A percentile compares a stretch with the other conserved stretches of the same genome.
These are phyloP conservation scores for Suhomyces panamericanus DNA, from an alignment of 1,139 yeast genomes.

Conservation along the genomic window DNA sequence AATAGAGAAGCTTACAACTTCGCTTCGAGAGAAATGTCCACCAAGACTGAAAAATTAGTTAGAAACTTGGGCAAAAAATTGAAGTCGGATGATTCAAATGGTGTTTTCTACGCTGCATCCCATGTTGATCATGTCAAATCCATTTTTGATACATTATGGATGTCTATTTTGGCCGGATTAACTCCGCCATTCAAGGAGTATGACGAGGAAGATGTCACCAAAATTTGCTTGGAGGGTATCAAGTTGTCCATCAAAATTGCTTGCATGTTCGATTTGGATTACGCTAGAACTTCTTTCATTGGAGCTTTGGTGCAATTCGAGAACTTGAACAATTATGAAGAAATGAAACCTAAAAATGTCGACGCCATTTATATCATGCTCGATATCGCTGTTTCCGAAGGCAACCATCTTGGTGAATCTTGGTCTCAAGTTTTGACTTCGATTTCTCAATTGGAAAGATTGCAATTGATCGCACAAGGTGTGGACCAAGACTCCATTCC, in stretches of 20 bases:
- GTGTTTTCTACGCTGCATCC: slow-evolving; percentile 53
- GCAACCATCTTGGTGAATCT: slow-evolving; percentile 63
- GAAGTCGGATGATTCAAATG: slow-evolving; percentile 32
- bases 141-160: slow-evolving; percentile 93
- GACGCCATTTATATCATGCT: slow-evolving; percentile 75
- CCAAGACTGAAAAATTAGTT: slow-evolving; percentile 84
- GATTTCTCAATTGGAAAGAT: slow-evolving; percentile 86
- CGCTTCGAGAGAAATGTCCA: slow-evolving; percentile 89
- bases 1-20: slow-evolving; percentile 86
- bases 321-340: slow-evolving; percentile 75
- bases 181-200: slow-evolving; percentile 92
- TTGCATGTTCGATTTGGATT: slow-evolving; percentile 77
- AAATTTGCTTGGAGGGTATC: slow-evolving; percentile 78
- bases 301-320: slow-evolving; percentile 89
- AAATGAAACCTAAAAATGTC: slow-evolving; percentile 76
- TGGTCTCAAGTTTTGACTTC: slow-evolving; percentile 86
- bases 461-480: slow-evolving; percentile 87
- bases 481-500: slow-evolving; percentile 84
- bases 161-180: slow-evolving; percentile 92
- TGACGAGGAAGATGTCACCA: slow-evolving; percentile 75
- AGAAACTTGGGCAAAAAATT: slow-evolving; percentile 59
- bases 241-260: slow-evolving; percentile 80
- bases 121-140: slow-evolving; percentile 90
- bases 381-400: slow-evolving; percentile 77
- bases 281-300: slow-evolving; percentile 85